These are phyloP conservation scores for Pelargonium cotyledonis DNA, from an alignment of 441 rosid genomes.

Conservation along the genomic window DNA sequence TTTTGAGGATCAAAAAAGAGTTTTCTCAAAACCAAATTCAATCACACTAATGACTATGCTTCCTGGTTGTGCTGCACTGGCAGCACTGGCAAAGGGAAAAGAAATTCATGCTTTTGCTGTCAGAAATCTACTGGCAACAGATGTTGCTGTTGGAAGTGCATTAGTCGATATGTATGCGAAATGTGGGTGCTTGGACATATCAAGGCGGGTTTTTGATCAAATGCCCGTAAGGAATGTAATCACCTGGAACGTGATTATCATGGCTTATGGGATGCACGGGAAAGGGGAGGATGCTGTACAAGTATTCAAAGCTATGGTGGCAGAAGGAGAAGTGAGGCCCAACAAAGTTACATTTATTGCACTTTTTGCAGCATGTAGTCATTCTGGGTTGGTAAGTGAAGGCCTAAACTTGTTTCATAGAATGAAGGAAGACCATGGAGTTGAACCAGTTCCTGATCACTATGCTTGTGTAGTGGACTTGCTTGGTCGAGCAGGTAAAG, in stretches of 20 bases:
- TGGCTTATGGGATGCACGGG: conserved; percentile 94
- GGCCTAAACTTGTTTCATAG: conserved; percentile 54
- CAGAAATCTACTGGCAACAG: conserved; percentile 52
- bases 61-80: conserved; percentile 65
- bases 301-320: conserved; percentile 47
- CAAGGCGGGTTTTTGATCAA: conserved; percentile 51
- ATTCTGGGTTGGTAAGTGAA: conserved; percentile 70
- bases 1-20: conserved; percentile 19
- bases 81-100: conserved; percentile 72
- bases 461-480: conserved; percentile 81
- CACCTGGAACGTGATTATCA: conserved; percentile 81
- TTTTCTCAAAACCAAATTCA: conserved; percentile 51
- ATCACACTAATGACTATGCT: conserved; percentile 80
- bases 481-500: conserved; percentile 75
- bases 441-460: conserved; percentile 65
- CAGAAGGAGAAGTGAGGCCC: conserved; percentile 43
- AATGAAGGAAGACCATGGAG: conserved; percentile 52
- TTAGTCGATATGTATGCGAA: conserved; percentile 89
- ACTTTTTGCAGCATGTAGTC: conserved; percentile 81
- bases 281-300: conserved; percentile 56
- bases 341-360: conserved; percentile 70
- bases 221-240: conserved; percentile 59
- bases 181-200: conserved; percentile 59
- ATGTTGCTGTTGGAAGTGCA: conserved; percentile 85
- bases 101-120: conserved; percentile 82